Evolutionary conservation across 1,284 basidiomycete genomes (phyloP), one percentile per base, ranked within the genome.

Genomic region (Pascua sp.): DNA sequence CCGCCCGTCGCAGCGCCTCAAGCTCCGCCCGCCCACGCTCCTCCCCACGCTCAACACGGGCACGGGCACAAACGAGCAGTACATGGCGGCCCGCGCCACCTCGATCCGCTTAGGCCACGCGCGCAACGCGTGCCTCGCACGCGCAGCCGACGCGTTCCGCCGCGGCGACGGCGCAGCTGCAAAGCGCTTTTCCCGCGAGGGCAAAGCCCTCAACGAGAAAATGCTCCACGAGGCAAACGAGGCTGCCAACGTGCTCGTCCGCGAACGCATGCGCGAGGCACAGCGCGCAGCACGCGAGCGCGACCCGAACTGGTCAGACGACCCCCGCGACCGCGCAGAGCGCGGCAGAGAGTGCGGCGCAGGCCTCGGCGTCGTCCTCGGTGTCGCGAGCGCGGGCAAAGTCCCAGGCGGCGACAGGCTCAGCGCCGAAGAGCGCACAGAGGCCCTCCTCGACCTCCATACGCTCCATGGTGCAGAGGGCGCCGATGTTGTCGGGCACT

Each of bases 81-180:
- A 98, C 78, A 87, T 94, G 85, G 76, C 84, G 0, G 94, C 96
- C 67, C 87, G 94, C 8, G 83, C 86, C 38, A 84, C 88, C 32
- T 90, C 90, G 18, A 82, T 97, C 59, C 89, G 95, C 63, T 85
- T 98, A 8, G 93, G 92, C 43, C 90, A 92, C 8, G 91, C 91
- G 42, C 82, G 95, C 39, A 98, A 98, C 70, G 91, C 91, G 11
- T 95, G 91, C 70, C 82, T 98, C n/a, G 91, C 90, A 2, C 86
- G 91, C 46, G 95, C 95, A 5, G 92, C 95, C 1, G 92, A 97
- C 70, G 92, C 94, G 2, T 98, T 91, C 88, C 82, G 91, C 47
- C 83, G 90, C 11, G 93, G 94, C 5, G 94, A 98, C 65, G 94
- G 94, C 4, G 91, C 91, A 0, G 89, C 90, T 0, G 95, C 95